Base-by-base conservation (phyloP, 306 rosid genomes). In the Trifolium repens region DNA sequence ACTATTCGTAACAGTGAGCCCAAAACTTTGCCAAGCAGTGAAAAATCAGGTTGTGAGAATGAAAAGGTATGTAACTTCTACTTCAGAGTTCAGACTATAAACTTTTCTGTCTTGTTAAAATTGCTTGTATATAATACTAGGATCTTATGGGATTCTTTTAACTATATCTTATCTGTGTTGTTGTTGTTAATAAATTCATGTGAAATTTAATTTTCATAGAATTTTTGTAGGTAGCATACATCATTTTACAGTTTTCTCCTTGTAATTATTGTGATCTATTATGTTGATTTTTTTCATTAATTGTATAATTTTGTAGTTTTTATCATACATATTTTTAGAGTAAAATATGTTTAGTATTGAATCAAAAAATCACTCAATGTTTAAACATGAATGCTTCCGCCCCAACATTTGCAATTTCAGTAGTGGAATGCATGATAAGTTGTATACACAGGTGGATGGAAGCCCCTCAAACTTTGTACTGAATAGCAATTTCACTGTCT, bases 1-100 rank as follows among this genome's bases (percentile, higher is more conserved):
- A 74, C 72, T 92, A 40, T 92, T 92, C 74, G 91, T 90, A 65
- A 92, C 98, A 37, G 91, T 92, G 65, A 92, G 96, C 79, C 94
- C 92, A 11, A 90, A 90, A 64, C 79, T 92, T 32, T 90, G 98
- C 71, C 79, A 73, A 55, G 96, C 89, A 6, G 90, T 92, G 9
- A 90, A 88, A 72, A 85, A 85, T 49, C 91, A 90, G 43, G 88
- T 92, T 72, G 78, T 72, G 64, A 75, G 91, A 76, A 76, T 92
- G 80, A 89, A 83, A 90, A 88, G 94, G 98, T 90, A 22, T 13
- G 80, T 9, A 42, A 10, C 17, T 62, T 76, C 44, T 74, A 11
- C 46, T 22, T 61, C 5, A 22, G 0, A 11, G 40, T 22, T 61
- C 5, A 22, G 0, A 26, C 1, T 49, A 1, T 52, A 9, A 76